Evolutionary conservation across 768 basidiomycete species (phyloP).

Genomic region (Hydnomerulius pinastri): DNA sequence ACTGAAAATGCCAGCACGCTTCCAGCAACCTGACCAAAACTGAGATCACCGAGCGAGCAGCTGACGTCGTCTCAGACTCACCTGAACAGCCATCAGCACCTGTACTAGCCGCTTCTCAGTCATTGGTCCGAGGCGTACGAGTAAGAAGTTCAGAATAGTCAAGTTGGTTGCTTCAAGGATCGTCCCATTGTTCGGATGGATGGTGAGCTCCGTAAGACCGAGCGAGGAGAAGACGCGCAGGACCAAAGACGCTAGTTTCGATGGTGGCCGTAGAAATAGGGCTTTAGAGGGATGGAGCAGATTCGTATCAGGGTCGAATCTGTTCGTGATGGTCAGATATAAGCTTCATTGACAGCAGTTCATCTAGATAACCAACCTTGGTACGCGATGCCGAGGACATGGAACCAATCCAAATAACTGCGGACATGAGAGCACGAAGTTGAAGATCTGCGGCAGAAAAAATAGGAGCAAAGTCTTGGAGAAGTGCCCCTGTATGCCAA

Average conservation of each 20-base stretch:
- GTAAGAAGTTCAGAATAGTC: constrained; percentile 86
- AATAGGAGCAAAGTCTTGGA: constrained; percentile 95
- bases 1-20: constrained; percentile 83
- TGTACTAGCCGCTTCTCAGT: constrained; percentile 78
- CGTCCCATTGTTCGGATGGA: constrained; percentile 51
- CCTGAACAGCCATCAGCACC: constrained; percentile 75
- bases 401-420: constrained; percentile 93
- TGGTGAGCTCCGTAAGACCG: constrained; percentile 65
- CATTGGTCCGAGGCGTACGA: constrained; percentile 83
- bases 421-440: constrained; percentile 91
- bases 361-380: constrained; percentile 55
- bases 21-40: constrained; percentile 55
- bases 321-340: constrained; percentile 27
- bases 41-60: constrained; percentile 6
- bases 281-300: constrained; percentile 78
- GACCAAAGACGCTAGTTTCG: constrained; percentile 50
- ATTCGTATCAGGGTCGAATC: constrained; percentile 75
- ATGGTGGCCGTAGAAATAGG: constrained; percentile 59
- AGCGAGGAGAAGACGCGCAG: constrained; percentile 63
- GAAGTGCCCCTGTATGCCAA: constrained; percentile 96
- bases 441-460: constrained; percentile 98
- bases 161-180: constrained; percentile 83
- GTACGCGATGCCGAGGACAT: constrained; percentile 93
- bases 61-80: constrained; percentile 31
- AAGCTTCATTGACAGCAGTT: neutral